Percentiles rank a stretch among this genome's conserved stretches.
Conservation (phyloP, 805 yeast species). For the Ogataea nitratoaversa region DNA sequence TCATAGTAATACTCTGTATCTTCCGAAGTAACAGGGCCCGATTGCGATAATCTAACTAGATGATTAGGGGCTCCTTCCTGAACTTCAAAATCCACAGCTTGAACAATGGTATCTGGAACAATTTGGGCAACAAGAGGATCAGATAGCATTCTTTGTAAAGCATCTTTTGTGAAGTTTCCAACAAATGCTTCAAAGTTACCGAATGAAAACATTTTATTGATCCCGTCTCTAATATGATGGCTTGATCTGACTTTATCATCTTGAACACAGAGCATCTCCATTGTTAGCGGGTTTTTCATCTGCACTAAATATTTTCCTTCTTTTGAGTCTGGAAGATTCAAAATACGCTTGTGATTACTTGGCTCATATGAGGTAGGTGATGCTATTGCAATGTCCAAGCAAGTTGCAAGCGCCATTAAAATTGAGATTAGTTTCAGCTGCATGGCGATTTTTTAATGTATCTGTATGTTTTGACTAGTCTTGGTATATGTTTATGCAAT, state of each 20-base stretch:
- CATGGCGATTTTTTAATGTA: no score
- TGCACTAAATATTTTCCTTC: constrained; percentile 42
- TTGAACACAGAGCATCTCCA: constrained; percentile 44
- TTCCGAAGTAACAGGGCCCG: constrained; percentile 25
- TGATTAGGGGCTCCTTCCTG: constrained; percentile 46
- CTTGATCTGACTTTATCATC: constrained; percentile 32
- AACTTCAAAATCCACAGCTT: constrained; percentile 46
- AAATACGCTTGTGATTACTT: no score
- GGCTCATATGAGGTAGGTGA: not conserved
- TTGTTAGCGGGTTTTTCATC: constrained; percentile 44
- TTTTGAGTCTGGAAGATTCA: no score
- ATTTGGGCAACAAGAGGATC: constrained; percentile 67
- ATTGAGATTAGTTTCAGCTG: no score
- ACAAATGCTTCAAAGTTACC: constrained; percentile 71
- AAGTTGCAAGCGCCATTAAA: no score
- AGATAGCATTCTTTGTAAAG: constrained; percentile 41
- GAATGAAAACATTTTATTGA: constrained; percentile 54
- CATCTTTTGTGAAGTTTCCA: constrained; percentile 51
- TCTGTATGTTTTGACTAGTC: no score
- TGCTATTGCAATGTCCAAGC: no score
- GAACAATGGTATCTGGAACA: constrained; percentile 60
- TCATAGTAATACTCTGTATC: constrained; percentile 47
- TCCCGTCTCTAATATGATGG: constrained; percentile 42
- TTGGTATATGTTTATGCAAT: no score
- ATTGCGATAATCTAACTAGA: constrained; percentile 58